A percentile compares a stretch with the other conserved stretches of the same genome.
Conservation (phyloP, 805 yeast species). For the Myxozyma vanderwaltii region DNA sequence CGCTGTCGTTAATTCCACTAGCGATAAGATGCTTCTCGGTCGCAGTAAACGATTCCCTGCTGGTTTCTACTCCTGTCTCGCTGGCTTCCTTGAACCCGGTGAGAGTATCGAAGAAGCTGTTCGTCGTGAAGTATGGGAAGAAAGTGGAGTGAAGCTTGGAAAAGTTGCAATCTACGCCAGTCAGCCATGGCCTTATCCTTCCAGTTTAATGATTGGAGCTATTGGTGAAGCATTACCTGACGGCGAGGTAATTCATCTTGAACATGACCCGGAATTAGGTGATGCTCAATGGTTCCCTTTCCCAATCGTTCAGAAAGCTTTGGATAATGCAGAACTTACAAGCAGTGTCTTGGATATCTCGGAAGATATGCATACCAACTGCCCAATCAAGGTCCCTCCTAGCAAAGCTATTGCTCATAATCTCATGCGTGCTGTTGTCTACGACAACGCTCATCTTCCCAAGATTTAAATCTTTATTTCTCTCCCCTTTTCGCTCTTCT, state of each 20-base stretch:
- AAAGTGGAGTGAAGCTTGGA: slow-evolving; percentile 74
- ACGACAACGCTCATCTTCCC: slow-evolving; percentile 32
- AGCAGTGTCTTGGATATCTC: slow-evolving; percentile 23
- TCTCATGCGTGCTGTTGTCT: slow-evolving; percentile 33
- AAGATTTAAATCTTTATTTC: slow-evolving; percentile 20
- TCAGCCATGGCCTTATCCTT: slow-evolving; percentile 99
- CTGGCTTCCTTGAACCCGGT: slow-evolving; percentile 95
- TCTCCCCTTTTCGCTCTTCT: no score
- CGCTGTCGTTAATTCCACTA: slow-evolving; percentile 66
- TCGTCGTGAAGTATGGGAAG: slow-evolving; percentile 91
- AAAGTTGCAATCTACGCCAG: slow-evolving; percentile 64
- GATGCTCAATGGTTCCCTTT: slow-evolving; percentile 82
- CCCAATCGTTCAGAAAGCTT: slow-evolving; percentile 51
- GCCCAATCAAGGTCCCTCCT: slow-evolving; percentile 33
- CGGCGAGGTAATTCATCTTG: slow-evolving; percentile 66
- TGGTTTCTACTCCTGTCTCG: slow-evolving; percentile 70
- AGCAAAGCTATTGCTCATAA: slow-evolving; percentile 34
- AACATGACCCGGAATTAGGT: slow-evolving; percentile 79
- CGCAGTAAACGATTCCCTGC: slow-evolving; percentile 62
- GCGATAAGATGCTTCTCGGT: slow-evolving; percentile 68
- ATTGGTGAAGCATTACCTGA: slow-evolving; percentile 71
- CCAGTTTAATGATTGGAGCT: slow-evolving; percentile 91
- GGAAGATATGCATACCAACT: slow-evolving; percentile 9
- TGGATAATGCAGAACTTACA: slow-evolving; percentile 31
- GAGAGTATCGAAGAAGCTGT: slow-evolving; percentile 90